Percentiles rank a stretch among this genome's conserved stretches.
Evolutionary conservation across 257 asterid species (phyloP).

Genomic region (Nicotiana sylvestris): DNA sequence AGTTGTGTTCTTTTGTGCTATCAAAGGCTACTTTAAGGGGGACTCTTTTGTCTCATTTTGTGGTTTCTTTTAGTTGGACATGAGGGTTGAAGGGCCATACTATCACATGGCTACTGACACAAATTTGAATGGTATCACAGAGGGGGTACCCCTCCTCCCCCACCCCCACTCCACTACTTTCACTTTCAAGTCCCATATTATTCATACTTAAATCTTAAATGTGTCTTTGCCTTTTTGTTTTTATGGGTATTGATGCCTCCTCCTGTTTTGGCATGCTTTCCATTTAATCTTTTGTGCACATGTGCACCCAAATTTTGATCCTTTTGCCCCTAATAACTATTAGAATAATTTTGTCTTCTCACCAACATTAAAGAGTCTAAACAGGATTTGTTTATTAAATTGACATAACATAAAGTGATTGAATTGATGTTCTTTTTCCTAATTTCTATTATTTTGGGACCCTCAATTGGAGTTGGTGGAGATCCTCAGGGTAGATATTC

Average conservation of each 20-base stretch:
- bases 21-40: conserved; percentile 36
- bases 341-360: background rate
- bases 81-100: conserved; percentile 33
- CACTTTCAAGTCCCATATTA: conserved; percentile 24
- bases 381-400: background rate
- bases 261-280: conserved; percentile 18
- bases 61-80: conserved; percentile 46
- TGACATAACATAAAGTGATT: background rate
- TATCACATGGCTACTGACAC: conserved; percentile 39
- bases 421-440: background rate
- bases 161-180: conserved; percentile 13
- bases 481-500: conserved; percentile 5
- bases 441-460: background rate
- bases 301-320: background rate
- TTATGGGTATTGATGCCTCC: conserved; percentile 29
- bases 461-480: background rate
- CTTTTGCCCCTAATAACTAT: background rate
- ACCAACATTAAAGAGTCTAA: background rate
- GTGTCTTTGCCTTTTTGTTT: conserved; percentile 31
- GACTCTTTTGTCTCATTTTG: conserved; percentile 38
- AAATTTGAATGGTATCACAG: conserved; percentile 25
- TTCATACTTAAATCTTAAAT: conserved; percentile 19
- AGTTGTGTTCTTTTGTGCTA: conserved; percentile 28
- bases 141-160: conserved; percentile 9
- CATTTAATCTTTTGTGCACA: conserved; percentile 2